Evolutionary conservation across 805 yeast species (phyloP), one percentile per base, ranked within the genome.

Genomic region (Komagataella pseudopastoris): DNA sequence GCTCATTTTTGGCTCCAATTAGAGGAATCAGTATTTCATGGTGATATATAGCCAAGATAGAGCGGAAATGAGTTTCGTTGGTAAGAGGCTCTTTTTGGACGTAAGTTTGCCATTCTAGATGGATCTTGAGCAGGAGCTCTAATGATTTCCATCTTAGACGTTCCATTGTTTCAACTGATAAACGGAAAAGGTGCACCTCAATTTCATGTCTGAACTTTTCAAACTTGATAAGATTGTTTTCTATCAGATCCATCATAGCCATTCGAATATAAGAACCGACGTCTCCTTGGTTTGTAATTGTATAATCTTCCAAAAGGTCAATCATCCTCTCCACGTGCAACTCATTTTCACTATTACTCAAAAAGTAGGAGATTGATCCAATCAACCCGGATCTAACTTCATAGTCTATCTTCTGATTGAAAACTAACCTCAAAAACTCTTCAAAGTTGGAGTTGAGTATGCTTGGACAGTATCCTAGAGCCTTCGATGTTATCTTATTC

Each of bases 211-310:
- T 46, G n/a, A 61, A 49, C 7, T 43, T 51, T 45, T 48, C 46
- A 45, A 64, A 59, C 17, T 23, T 23, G 0, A 50, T 49, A 3
- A 58, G 44, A 55, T 74, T 70, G 1, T 56, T 46, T 0, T 54
- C 50, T 0, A 82, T 62, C 2, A 80, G 58, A 5, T 56, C 44
- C 2, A 85, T 61, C 1, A 82, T 69, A 0, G 82, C 72, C 1
- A 61, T 55, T 48, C 98, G 68, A 1, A 88, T 76, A 58, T 80
- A 75, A 48, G 87, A 78, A 2, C 98, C 98, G n/a, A 89, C 90
- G 66, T 90, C 98, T 7, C 98, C 98, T 59, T 87, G 85, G 23
- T 78, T 78, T 0, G 91, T 85, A 2, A 76, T 67, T 0, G 95
- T 78, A 62, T 89, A 88, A 58, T 90, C 96, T 55, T 83, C 82